phyloP scores from a whole-genome alignment of 225 moss, liverwort and hornwort species.

The Pseudisothecium myosuroides region DNA sequence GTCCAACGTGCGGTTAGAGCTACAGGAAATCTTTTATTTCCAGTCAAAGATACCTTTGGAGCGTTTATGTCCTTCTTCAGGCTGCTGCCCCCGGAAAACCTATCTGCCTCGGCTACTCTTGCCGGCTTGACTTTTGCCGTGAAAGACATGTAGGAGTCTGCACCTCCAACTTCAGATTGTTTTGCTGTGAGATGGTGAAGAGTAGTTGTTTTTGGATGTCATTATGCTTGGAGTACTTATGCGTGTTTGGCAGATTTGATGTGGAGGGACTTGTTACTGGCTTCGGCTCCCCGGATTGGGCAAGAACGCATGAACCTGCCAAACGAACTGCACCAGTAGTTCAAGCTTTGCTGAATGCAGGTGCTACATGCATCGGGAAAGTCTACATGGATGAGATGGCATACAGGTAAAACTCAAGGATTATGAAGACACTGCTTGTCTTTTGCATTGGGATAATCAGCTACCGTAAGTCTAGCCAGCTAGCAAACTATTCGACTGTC shows the following conservation, averaged over 20 bases:
- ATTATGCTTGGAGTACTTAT: not conserved
- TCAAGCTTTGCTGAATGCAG: constrained; percentile 58
- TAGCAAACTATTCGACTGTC: not conserved
- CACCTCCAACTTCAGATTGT: not conserved
- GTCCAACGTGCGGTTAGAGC: not conserved
- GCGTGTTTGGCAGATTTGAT: constrained; percentile 56
- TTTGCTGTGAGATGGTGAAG: not conserved
- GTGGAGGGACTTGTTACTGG: constrained; percentile 68
- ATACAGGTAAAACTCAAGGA: constrained; percentile 43
- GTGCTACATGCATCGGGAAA: constrained; percentile 74
- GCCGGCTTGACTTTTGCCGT: constrained; percentile 78
- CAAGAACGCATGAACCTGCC: constrained; percentile 51
- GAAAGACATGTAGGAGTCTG: constrained; percentile 62
- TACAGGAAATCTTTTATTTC: not conserved
- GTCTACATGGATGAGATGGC: constrained; percentile 96
- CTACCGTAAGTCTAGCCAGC: not conserved
- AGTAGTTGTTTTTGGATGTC: not conserved
- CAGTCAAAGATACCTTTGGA: constrained; percentile 35
- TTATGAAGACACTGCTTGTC: not conserved
- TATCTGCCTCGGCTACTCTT: constrained; percentile 37
- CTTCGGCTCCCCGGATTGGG: constrained; percentile 80
- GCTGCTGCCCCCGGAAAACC: constrained; percentile 46
- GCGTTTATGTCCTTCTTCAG: constrained; percentile 70
- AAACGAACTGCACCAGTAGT: constrained; percentile 58
- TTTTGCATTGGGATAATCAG: not conserved